A percentile compares a stretch with the other conserved stretches of the same genome.
These are phyloP conservation scores for Iris pallida DNA, from an alignment of 116 monocot species.

Conservation along the genomic window DNA sequence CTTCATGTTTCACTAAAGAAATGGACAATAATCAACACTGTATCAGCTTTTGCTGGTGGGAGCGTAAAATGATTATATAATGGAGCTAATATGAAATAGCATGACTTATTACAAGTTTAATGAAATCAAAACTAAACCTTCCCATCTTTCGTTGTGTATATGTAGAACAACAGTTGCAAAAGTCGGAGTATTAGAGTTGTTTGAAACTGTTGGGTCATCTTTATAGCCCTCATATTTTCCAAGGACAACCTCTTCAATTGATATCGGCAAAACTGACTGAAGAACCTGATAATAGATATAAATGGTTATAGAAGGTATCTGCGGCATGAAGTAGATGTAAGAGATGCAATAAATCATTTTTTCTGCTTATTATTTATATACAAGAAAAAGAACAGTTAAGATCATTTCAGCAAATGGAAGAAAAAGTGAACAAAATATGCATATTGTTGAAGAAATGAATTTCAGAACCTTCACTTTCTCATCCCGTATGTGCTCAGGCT, in stretches of 20 bases:
- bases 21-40: too few species aligned
- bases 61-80: too few species aligned
- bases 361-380: too few species aligned
- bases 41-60: too few species aligned
- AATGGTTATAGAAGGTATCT: not conserved
- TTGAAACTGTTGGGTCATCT: slow-evolving; percentile 87
- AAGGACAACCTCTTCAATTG: slow-evolving; percentile 81
- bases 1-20: too few species aligned
- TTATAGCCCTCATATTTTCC: slow-evolving; percentile 94
- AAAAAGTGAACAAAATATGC: too few species aligned
- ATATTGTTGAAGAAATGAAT: not conserved
- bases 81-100: too few species aligned
- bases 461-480: slow-evolving; percentile 94
- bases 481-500: slow-evolving; percentile 92
- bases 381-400: too few species aligned
- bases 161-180: slow-evolving; percentile 77
- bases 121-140: slow-evolving; percentile 45
- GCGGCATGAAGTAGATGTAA: too few species aligned
- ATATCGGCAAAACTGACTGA: slow-evolving; percentile 82
- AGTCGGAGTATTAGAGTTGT: slow-evolving; percentile 85
- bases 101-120: too few species aligned
- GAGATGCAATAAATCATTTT: too few species aligned
- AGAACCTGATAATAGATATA: slow-evolving; percentile 61
- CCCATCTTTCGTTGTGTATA: slow-evolving; percentile 99
- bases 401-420: too few species aligned